Percentiles rank a stretch among this genome's conserved stretches.
Conservation (phyloP, 2,329 filamentous ascomycete genomes). For the Ophiostoma ulmi region DNA sequence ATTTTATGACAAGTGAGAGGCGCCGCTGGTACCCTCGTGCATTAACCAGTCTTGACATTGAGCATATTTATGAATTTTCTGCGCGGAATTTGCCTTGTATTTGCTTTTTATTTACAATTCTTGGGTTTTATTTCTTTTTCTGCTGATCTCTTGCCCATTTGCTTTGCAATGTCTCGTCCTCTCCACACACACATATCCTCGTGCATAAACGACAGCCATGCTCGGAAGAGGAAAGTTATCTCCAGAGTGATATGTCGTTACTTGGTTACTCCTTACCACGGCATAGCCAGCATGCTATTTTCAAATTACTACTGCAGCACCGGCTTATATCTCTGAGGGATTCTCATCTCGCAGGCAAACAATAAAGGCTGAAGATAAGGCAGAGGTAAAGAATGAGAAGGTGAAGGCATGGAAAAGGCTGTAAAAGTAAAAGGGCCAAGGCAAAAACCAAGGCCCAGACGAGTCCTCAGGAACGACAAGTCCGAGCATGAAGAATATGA, state of each 20-base stretch:
- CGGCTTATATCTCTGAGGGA: too few species aligned
- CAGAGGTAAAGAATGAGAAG: background rate
- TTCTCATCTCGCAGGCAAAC: too few species aligned
- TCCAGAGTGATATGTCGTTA: background rate
- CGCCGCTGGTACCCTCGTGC: too few species aligned
- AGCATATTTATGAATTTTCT: background rate
- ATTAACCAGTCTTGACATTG: too few species aligned
- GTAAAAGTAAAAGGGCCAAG: background rate
- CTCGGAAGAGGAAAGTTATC: background rate
- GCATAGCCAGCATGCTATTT: background rate
- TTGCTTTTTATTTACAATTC: background rate
- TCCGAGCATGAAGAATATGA: background rate
- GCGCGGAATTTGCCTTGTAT: background rate
- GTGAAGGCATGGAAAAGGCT: background rate
- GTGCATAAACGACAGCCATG: conserved; percentile 6
- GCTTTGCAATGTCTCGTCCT: background rate
- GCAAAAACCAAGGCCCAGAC: background rate
- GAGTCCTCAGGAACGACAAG: background rate
- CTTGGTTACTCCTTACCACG: background rate
- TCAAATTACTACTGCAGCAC: background rate
- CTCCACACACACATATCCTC: background rate
- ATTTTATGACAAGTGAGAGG: background rate
- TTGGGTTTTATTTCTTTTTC: background rate
- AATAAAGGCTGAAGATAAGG: too few species aligned
- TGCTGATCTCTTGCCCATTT: background rate